These are phyloP conservation scores for Fulvia fulva DNA, from an alignment of 2,329 filamentous ascomycete genomes.

Conservation along the genomic window DNA sequence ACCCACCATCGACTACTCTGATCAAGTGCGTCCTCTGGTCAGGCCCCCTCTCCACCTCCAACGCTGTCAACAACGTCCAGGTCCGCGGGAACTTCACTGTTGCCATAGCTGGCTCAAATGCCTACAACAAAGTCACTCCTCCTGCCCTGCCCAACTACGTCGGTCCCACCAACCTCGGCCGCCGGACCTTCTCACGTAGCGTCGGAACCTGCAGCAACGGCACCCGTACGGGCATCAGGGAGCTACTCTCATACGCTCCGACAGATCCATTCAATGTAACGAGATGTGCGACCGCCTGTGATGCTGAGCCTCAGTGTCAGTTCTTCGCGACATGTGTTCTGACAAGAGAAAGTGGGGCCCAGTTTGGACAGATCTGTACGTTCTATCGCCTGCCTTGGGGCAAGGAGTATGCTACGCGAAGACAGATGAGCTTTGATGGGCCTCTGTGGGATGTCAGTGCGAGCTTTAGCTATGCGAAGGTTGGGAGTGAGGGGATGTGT, in stretches of 20 bases:
- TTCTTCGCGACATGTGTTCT: neutral
- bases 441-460: neutral
- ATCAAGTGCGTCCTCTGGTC: slow-evolving; percentile 39
- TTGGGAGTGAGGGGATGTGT: neutral
- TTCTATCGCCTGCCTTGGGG: neutral
- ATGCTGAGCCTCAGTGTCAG: neutral
- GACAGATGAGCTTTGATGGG: neutral
- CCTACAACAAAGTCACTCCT: slow-evolving; percentile 7
- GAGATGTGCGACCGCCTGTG: neutral
- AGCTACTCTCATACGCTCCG: neutral
- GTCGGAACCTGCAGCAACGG: neutral
- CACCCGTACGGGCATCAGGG: neutral
- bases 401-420: neutral
- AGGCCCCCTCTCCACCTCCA: slow-evolving; percentile 26
- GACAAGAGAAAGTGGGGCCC: neutral
- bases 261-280: neutral
- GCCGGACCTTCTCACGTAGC: neutral
- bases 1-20: slow-evolving; percentile 34
- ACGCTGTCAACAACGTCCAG: slow-evolving; percentile 24
- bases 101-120: slow-evolving; percentile 24
- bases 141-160: neutral
- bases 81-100: slow-evolving; percentile 22
- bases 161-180: neutral
- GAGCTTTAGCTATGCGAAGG: neutral
- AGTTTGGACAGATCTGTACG: neutral